phyloP scores from a whole-genome alignment of 2,329 filamentous ascomycete genomes.

The Periconia macrospinosa region DNA sequence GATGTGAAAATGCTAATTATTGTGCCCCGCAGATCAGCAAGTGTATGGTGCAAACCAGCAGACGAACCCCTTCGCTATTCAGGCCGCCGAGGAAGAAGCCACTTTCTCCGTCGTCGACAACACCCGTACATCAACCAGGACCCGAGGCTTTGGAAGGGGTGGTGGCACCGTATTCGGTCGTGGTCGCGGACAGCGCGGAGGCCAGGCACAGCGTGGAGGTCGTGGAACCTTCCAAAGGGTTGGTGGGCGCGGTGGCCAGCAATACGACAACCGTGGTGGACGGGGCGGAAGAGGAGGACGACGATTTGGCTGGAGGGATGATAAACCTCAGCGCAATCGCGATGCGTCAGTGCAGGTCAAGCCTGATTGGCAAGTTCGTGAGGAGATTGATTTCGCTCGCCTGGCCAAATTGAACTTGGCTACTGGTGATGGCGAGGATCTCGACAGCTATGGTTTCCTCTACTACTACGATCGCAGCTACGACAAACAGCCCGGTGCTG shows the following conservation, averaged over 20 bases:
- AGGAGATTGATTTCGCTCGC: conserved; percentile 98
- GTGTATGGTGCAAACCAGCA: conserved; percentile 90
- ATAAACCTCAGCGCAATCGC: conserved; percentile 95
- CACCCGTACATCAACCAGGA: conserved; percentile 81
- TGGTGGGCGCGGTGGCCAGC: conserved; percentile 68
- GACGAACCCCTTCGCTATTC: conserved; percentile 78
- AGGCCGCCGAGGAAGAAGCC: conserved; percentile 91
- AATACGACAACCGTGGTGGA: conserved; percentile 69
- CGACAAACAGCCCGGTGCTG: conserved; percentile 86
- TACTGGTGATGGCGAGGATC: conserved; percentile 89
- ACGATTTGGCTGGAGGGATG: conserved; percentile 97
- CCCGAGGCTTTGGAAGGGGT: conserved; percentile 78
- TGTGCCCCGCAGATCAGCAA: conserved; percentile 73
- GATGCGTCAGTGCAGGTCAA: conserved; percentile 97
- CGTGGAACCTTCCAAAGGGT: conserved; percentile 74
- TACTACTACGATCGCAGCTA: conserved; percentile 97
- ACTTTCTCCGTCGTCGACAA: conserved; percentile 98
- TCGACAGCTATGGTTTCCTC: conserved; percentile 94
- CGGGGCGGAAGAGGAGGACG: conserved; percentile 75
- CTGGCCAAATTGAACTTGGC: conserved; percentile 95
- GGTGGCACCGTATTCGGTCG: conserved; percentile 83
- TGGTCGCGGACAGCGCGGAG: conserved; percentile 74
- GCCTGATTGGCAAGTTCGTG: conserved; percentile 90
- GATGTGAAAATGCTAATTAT: conserved; percentile 12
- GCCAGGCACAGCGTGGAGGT: conserved; percentile 70